Percentiles rank a stretch among this genome's conserved stretches.
Evolutionary conservation across 2,329 filamentous ascomycete genomes (phyloP).

Genomic region (Nothomitra cinnamomea): DNA sequence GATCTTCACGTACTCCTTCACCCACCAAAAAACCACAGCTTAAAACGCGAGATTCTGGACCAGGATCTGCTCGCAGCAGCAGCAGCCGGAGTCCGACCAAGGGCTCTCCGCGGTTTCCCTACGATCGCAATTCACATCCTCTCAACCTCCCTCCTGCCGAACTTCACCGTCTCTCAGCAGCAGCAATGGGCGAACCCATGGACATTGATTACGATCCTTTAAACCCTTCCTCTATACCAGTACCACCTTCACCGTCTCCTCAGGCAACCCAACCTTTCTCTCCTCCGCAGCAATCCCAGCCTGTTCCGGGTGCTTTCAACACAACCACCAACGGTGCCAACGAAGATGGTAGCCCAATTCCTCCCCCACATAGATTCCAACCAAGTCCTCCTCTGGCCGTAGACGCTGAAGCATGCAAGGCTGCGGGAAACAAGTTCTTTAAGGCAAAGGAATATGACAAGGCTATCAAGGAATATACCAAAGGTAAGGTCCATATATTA

Average conservation of each 20-base stretch:
- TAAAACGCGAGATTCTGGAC: slow-evolving; percentile 1
- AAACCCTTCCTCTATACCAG: slow-evolving; percentile 36
- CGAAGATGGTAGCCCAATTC: slow-evolving; percentile 27
- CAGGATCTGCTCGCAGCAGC: slow-evolving; percentile 7
- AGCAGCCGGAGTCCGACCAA: slow-evolving; percentile 5
- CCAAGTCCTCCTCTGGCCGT: slow-evolving; percentile 36
- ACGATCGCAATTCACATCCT: slow-evolving; percentile 60
- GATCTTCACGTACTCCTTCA: background rate
- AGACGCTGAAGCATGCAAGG: slow-evolving; percentile 83
- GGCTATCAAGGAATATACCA: slow-evolving; percentile 85
- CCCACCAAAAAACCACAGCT: slow-evolving; percentile 5
- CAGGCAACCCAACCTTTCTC: slow-evolving; percentile 10
- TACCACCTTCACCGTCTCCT: slow-evolving; percentile 26
- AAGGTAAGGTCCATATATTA: slow-evolving; percentile 43
- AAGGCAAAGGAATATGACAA: slow-evolving; percentile 80
- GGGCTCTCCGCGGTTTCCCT: slow-evolving; percentile 10
- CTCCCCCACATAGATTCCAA: slow-evolving; percentile 28
- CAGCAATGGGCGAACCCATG: slow-evolving; percentile 43
- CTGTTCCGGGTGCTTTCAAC: slow-evolving; percentile 28
- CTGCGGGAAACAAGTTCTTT: slow-evolving; percentile 89
- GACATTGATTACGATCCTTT: slow-evolving; percentile 53
- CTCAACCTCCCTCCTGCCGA: slow-evolving; percentile 83
- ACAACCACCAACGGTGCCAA: slow-evolving; percentile 27
- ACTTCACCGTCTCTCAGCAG: slow-evolving; percentile 43
- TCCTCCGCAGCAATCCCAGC: slow-evolving; percentile 20